phyloP scores from a whole-genome alignment of 2,329 filamentous ascomycete species.

The Colletotrichum liaoningense region DNA sequence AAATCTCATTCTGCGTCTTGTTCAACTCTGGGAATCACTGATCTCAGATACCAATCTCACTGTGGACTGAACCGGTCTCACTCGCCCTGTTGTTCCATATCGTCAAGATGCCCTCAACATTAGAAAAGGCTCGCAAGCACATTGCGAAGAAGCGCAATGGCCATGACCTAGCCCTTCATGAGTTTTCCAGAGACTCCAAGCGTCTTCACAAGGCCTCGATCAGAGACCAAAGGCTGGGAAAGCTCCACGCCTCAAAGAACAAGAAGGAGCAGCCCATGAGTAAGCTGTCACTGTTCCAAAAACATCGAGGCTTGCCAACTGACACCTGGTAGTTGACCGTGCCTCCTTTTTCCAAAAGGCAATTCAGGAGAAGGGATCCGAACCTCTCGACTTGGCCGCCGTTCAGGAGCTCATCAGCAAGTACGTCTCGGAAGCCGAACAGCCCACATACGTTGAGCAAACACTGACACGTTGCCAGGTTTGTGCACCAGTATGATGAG shows the following conservation, averaged over 20 bases:
- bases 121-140: conserved; percentile 88
- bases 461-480: conserved; percentile 58
- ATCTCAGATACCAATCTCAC: conserved; percentile 2
- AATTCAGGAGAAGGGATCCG: conserved; percentile 62
- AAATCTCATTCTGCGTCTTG: conserved; percentile 14
- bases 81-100: neutral
- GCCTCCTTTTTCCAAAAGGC: conserved; percentile 76
- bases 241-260: conserved; percentile 74
- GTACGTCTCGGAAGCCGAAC: conserved; percentile 53
- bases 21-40: neutral
- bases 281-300: conserved; percentile 51
- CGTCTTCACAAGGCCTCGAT: conserved; percentile 82
- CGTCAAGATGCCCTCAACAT: conserved; percentile 76
- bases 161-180: conserved; percentile 80
- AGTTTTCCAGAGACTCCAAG: conserved; percentile 88
- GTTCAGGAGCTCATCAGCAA: conserved; percentile 71
- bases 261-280: conserved; percentile 81
- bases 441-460: neutral
- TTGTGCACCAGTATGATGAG: conserved; percentile 76
- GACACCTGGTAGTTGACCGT: conserved; percentile 46
- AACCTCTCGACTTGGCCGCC: conserved; percentile 63
- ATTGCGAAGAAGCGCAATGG: conserved; percentile 88
- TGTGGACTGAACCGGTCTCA: neutral
- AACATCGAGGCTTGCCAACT: neutral
- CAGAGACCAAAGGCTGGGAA: conserved; percentile 85